Percentiles rank a stretch among this genome's conserved stretches.
Evolutionary conservation across 148 eudicot species (phyloP).

Genomic region (Camellia japonica): DNA sequence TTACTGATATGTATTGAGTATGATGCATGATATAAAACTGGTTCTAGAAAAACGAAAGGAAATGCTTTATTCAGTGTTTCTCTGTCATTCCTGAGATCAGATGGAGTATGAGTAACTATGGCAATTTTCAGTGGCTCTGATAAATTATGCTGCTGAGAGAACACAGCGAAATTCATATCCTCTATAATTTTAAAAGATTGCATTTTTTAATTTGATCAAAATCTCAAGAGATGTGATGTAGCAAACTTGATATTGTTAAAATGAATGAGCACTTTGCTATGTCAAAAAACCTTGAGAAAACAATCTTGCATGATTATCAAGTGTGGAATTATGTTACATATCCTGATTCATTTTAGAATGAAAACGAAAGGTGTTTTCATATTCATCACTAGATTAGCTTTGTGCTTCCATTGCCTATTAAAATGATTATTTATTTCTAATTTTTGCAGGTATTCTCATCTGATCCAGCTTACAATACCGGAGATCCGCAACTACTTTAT

Average conservation of each 20-base stretch:
- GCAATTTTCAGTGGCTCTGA: too few species aligned
- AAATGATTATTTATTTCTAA: neutral
- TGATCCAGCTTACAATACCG: slow-evolving; percentile 69
- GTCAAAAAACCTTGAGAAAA: neutral
- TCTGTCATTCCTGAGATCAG: neutral
- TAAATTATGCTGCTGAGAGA: neutral
- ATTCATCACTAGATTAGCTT: neutral
- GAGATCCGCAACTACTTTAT: slow-evolving; percentile 66
- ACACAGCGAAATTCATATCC: neutral
- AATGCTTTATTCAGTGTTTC: neutral
- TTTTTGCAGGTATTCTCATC: slow-evolving; percentile 50
- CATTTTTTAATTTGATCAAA: neutral
- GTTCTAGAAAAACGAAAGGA: neutral
- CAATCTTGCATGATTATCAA: neutral
- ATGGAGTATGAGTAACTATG: neutral
- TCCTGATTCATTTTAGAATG: neutral
- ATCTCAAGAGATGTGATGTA: too few species aligned
- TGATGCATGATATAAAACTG: slow-evolving; percentile 6
- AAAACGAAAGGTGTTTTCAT: neutral
- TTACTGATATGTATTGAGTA: neutral
- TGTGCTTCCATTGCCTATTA: neutral
- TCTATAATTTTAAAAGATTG: neutral
- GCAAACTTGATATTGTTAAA: neutral
- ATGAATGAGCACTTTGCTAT: neutral
- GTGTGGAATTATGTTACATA: neutral